Conservation (phyloP, 345 rosid species). For the Gossypium raimondii region DNA sequence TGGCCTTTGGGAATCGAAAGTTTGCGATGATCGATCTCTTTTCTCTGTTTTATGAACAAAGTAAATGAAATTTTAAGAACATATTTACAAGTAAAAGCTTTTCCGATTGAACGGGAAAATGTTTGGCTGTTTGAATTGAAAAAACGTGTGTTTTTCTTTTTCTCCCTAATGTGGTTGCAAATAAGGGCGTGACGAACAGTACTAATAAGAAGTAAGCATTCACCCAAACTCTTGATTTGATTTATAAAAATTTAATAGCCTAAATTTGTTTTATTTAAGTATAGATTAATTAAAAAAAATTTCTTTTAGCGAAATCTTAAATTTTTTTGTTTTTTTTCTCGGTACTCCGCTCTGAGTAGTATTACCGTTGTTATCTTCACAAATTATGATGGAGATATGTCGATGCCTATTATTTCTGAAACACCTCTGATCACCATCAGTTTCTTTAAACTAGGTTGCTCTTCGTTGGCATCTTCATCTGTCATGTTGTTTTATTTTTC, state of each 20-base stretch:
- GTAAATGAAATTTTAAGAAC: neutral
- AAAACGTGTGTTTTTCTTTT: neutral
- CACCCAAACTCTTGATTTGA: too few species aligned
- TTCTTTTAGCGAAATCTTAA: too few species aligned
- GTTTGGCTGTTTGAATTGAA: neutral
- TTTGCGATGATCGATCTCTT: neutral
- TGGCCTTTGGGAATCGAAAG: neutral
- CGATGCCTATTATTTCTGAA: accelerated
- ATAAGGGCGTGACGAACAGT: neutral
- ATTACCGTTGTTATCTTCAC: too few species aligned
- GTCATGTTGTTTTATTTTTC: too few species aligned
- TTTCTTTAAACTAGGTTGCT: too few species aligned
- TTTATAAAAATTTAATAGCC: too few species aligned
- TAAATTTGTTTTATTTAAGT: too few species aligned
- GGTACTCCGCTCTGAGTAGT: too few species aligned
- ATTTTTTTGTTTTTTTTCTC: too few species aligned
- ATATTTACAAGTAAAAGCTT: neutral
- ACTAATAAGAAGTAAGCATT: neutral
- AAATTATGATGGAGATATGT: accelerated
- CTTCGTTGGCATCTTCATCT: too few species aligned
- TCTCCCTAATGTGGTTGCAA: neutral
- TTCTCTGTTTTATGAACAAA: neutral
- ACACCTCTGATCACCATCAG: accelerated
- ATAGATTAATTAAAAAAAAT: too few species aligned
- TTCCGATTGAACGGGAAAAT: neutral